Percentiles rank a stretch among this genome's conserved stretches.
Evolutionary conservation across 169 alveolate genomes (phyloP).

Genomic region (Perkinsus marinus): DNA sequence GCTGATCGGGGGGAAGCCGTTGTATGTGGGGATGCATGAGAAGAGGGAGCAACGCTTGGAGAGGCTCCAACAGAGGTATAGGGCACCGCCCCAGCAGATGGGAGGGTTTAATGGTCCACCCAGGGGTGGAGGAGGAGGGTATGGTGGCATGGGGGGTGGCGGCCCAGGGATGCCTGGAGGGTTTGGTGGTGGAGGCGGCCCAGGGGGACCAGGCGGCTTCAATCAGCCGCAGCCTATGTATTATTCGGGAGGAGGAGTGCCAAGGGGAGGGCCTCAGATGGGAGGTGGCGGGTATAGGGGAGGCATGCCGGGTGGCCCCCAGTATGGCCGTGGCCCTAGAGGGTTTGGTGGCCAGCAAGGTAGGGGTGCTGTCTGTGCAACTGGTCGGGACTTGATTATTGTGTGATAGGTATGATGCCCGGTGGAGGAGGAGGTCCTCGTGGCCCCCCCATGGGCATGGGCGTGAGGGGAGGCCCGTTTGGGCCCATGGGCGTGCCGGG

Average conservation of each 20-base stretch:
- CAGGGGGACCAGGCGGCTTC: background rate
- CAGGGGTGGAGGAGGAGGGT: background rate
- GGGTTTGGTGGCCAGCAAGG: background rate
- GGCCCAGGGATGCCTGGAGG: background rate
- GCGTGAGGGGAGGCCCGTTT: background rate
- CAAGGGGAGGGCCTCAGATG: background rate
- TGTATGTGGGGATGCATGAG: conserved; percentile 80
- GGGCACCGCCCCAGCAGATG: conserved; percentile 45
- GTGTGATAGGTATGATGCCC: background rate
- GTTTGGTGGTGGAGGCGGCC: background rate
- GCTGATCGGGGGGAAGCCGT: conserved; percentile 62
- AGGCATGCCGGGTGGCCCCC: background rate
- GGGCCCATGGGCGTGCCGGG: background rate
- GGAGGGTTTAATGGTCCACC: background rate
- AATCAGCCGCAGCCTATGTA: background rate
- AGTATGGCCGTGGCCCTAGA: background rate
- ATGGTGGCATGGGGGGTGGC: background rate
- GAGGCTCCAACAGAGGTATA: conserved; percentile 68
- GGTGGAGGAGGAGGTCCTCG: background rate
- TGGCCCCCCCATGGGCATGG: background rate
- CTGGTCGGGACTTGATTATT: background rate
- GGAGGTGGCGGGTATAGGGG: background rate
- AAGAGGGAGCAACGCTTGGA: conserved; percentile 70
- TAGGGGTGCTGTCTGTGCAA: background rate
- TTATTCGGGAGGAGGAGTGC: background rate